Conservation (phyloP, 129 eudicot species). For the Pseudognaphalium luteoalbum region DNA sequence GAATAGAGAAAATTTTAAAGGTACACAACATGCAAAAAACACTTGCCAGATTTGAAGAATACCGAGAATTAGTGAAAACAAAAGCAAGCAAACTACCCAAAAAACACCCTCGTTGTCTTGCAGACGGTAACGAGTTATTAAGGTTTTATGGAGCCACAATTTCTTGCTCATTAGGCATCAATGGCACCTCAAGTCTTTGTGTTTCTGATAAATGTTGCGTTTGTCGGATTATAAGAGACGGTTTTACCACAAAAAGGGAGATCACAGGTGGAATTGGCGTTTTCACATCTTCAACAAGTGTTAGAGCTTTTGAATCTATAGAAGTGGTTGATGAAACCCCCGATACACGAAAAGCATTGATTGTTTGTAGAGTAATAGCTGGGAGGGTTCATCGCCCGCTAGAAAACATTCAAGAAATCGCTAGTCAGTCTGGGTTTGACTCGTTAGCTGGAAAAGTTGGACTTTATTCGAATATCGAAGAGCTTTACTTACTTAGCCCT, state of each 20-base stretch:
- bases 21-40: conserved; percentile 90
- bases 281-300: conserved; percentile 85
- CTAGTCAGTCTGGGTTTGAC: conserved; percentile 80
- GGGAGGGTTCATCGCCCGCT: conserved; percentile 90
- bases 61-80: conserved; percentile 70
- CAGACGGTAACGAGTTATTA: conserved; percentile 84
- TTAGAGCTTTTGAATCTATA: conserved; percentile 68
- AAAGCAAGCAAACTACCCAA: conserved; percentile 84
- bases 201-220: conserved; percentile 69
- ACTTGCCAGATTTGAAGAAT: conserved; percentile 74
- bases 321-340: conserved; percentile 38
- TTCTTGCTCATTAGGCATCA: conserved; percentile 63
- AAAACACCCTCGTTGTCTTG: conserved; percentile 89
- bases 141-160: conserved; percentile 76
- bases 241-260: conserved; percentile 67
- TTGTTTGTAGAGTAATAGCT: conserved; percentile 87
- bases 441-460: conserved; percentile 96
- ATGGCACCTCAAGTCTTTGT: conserved; percentile 68
- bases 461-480: conserved; percentile 75
- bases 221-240: conserved; percentile 67
- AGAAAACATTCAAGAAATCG: conserved; percentile 72
- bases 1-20: conserved; percentile 74
- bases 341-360: conserved; percentile 62
- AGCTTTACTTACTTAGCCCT: conserved; percentile 81
- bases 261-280: conserved; percentile 64